Evolutionary conservation across 202 grass and related monocot species (phyloP).

Genomic region (Dendrocalamus latiflorus): DNA sequence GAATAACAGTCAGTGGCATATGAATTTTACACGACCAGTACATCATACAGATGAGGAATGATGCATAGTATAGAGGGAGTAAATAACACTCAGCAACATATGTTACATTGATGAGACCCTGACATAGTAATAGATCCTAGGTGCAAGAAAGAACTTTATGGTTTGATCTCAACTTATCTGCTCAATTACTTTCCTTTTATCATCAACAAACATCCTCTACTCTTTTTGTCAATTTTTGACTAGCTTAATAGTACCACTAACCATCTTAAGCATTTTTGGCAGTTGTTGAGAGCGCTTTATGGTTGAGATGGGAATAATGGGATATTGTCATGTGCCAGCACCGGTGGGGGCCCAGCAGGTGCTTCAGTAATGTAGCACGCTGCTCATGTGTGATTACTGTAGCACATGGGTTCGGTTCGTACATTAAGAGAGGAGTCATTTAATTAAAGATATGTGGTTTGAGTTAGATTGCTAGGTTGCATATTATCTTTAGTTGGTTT

Average conservation of each 20-base stretch:
- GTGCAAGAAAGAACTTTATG: neutral
- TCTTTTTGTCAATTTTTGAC: neutral
- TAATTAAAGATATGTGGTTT: neutral
- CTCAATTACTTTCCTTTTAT: neutral
- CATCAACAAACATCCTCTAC: neutral
- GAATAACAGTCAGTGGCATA: neutral
- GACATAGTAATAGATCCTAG: neutral
- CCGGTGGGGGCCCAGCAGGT: neutral
- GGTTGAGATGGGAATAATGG: neutral
- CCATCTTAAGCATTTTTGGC: neutral
- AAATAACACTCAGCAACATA: slow-evolving; percentile 2
- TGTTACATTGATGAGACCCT: neutral
- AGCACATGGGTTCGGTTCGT: neutral
- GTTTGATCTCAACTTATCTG: neutral
- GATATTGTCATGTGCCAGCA: neutral
- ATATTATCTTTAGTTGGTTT: neutral
- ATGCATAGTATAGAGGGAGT: neutral
- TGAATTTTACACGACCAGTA: neutral
- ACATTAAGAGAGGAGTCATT: neutral
- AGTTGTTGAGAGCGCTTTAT: neutral
- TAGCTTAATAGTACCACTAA: neutral
- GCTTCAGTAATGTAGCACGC: neutral
- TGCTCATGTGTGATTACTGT: too few relatives aligned
- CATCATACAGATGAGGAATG: neutral
- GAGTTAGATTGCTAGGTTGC: neutral